Conservation (phyloP, 257 asterid species). For the Solanum virginianum region DNA sequence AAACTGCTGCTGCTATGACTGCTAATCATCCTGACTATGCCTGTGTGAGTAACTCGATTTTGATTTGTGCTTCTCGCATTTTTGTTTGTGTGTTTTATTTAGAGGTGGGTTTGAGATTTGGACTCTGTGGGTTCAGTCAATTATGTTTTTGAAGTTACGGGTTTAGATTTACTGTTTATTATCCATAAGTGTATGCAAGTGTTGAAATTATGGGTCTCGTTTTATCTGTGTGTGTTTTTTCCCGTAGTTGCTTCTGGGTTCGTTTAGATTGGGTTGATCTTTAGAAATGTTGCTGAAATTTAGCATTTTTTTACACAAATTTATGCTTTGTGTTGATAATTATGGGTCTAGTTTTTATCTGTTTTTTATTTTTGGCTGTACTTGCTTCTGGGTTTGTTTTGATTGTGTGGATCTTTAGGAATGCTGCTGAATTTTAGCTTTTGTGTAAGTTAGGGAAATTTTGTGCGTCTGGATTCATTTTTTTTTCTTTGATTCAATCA, state of each 20-base stretch:
- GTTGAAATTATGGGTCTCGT: background rate
- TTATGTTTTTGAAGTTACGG: background rate
- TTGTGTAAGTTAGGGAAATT: background rate
- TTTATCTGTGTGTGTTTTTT: background rate
- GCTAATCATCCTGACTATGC: conserved; percentile 94
- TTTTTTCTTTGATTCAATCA: background rate
- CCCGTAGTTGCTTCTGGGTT: background rate
- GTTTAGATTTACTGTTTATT: background rate
- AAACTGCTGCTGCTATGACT: conserved; percentile 96
- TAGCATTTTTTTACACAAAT: background rate
- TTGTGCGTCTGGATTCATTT: background rate
- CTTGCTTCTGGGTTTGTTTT: background rate
- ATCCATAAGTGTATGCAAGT: background rate
- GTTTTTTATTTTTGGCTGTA: background rate
- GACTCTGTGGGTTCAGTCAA: background rate
- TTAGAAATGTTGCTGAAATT: background rate
- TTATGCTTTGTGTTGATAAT: background rate
- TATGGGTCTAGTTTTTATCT: background rate
- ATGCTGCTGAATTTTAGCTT: background rate
- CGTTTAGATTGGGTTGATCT: background rate
- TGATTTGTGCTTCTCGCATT: background rate
- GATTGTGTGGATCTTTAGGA: background rate
- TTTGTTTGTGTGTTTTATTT: background rate
- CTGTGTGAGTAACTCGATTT: conserved; percentile 38
- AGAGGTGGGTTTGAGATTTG: background rate